These are phyloP conservation scores for Nosema muscidifuracis DNA, from an alignment of 371 early-diverging fungal species.

Conservation along the genomic window DNA sequence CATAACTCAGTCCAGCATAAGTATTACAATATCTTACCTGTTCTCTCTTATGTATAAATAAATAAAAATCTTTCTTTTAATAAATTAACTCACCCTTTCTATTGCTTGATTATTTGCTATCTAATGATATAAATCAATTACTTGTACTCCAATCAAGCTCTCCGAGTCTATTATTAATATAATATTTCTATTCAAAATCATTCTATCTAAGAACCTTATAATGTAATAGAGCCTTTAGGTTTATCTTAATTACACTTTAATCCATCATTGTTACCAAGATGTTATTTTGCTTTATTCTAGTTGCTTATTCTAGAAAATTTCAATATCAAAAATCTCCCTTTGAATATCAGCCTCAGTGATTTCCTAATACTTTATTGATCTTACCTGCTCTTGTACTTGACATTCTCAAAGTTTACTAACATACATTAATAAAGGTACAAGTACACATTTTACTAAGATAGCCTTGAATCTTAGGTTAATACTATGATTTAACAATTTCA, in stretches of 20 bases:
- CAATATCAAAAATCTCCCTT: not conserved
- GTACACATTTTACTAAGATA: not conserved
- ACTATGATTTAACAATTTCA: not conserved
- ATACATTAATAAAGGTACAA: not conserved
- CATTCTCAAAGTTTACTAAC: not conserved
- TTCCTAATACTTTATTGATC: not conserved
- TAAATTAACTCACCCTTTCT: not conserved
- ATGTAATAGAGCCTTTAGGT: not conserved
- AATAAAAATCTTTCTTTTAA: not conserved
- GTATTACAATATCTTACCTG: not conserved
- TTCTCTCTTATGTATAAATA: not conserved
- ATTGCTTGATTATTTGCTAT: not conserved
- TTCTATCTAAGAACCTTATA: not conserved
- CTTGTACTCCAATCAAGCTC: not conserved
- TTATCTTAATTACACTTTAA: not conserved
- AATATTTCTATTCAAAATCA: not conserved
- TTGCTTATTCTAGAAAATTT: not conserved
- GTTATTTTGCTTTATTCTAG: not conserved
- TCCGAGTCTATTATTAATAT: not conserved
- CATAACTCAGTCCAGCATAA: constrained; percentile 1
- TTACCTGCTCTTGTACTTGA: constrained; percentile 3
- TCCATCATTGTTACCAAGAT: not conserved
- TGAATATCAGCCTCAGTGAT: not conserved
- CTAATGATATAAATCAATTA: too few relatives aligned
- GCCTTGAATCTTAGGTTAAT: not conserved